phyloP scores from a whole-genome alignment of 2,329 filamentous ascomycete species.

The Paecilomyces variotii region DNA sequence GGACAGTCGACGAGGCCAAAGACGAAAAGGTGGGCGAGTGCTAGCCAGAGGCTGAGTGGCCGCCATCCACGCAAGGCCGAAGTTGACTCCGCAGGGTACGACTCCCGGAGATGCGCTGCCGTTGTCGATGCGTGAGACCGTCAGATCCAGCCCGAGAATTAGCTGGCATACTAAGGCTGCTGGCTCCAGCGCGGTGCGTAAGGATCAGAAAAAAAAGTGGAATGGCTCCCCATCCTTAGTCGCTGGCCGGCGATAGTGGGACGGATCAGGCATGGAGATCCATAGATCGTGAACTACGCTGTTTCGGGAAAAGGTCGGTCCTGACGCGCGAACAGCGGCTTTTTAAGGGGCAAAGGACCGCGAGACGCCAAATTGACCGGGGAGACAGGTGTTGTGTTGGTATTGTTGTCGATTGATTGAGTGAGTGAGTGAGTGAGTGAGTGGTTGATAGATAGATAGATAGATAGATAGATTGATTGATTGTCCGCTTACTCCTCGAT shows the following conservation, averaged over 20 bases:
- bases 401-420: too few relatives aligned
- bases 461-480: too few relatives aligned
- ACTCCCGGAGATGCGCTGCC: background rate
- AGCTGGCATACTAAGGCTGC: background rate
- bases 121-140: slow-evolving; percentile 1
- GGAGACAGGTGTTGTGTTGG: too few relatives aligned
- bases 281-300: slow-evolving; percentile 14
- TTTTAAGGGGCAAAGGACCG: background rate
- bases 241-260: slow-evolving; percentile 2
- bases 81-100: background rate
- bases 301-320: slow-evolving; percentile 10
- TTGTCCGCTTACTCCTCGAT: background rate
- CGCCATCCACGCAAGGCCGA: background rate
- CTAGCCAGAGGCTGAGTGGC: background rate
- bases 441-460: too few relatives aligned
- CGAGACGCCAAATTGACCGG: background rate
- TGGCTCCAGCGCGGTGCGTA: background rate
- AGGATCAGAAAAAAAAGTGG: background rate
- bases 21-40: background rate
- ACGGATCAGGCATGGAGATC: slow-evolving; percentile 9
- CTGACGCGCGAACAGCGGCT: background rate
- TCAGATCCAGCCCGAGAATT: background rate
- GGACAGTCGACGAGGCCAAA: background rate
- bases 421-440: too few relatives aligned
- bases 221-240: background rate